Evolutionary conservation across 164 flowering plant species (phyloP), one percentile per base, ranked within the genome.

Genomic region (Hamamelis virginiana): DNA sequence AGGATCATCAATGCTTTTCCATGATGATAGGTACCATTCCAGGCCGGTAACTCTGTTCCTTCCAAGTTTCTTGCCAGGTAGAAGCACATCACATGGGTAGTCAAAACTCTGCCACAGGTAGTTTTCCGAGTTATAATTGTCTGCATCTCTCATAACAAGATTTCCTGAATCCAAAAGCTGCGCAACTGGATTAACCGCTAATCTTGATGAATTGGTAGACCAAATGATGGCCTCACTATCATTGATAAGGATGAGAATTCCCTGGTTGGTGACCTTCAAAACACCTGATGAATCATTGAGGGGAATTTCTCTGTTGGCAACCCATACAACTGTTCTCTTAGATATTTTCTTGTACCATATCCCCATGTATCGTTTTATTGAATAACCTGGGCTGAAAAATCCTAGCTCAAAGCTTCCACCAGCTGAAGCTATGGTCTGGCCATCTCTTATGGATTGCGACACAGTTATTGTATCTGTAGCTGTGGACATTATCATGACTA

Each of bases 101-200:
- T 80, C 82, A 48, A 80, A 80, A 65, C 78, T 80, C 59, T 80
- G 82, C 82, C 82, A 80, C 48, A 71, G 22, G 58, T 38, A 71
- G 41, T 33, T 33, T 33, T 33, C 41, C 41, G 41, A 6, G 41
- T 33, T 33, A 6, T 33, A 2, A 2, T 33, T 65, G 1, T 25
- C 53, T 45, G 1, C 76, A 12, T 69, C 72, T 46, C 16, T 69
- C 33, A 77, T 41, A 44, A 79, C 74, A 13, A 79, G 59, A 18
- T 79, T 79, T 14, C 82, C 82, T 11, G 79, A 33, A 22, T 75
- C 75, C 50, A 73, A 47, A 44, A 79, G 72, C 56, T 65, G 61
- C 9, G 77, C 80, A 1, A 68, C 65, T 44, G 74, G 76, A 53
- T 51, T 59, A 12, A 21, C 58, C 18, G 67, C 65, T n/a, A n/a